Evolutionary conservation across 306 rosid genomes (phyloP), one percentile per base, ranked within the genome.

Genomic region (Vigna mungo): DNA sequence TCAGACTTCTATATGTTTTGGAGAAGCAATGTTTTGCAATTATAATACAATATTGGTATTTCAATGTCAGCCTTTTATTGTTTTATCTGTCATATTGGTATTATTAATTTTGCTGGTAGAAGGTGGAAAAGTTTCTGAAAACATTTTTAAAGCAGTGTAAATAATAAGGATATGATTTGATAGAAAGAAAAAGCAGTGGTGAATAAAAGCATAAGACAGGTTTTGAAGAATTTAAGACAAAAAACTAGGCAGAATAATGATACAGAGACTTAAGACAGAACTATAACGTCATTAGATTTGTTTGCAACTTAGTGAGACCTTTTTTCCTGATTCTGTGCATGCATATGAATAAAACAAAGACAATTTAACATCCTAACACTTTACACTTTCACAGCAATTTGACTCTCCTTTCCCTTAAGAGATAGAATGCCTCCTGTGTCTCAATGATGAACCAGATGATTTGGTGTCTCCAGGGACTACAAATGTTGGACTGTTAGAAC

Each of bases 401-500:
- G 27, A 78, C 51, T 48, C 61, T 51, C 54, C 75, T 74, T 21
- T 52, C 70, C 62, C 83, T 25, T 87, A 96, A 23, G 98, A 96
- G 61, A 96, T 80, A 18, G 99, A 96, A 87, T 96, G 89, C 90
- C 99, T 91, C 85, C 93, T 62, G 81, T 87, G 92, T 81, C 99
- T 92, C 69, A 96, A 75, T 14, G 91, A 87, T 59, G 96, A 88
- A 65, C 90, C 86, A 13, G 90, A 86, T 73, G 94, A 91, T 80
- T 96, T 96, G 60, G 85, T 78, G 51, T 92, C 91, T 30, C 92
- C 93, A 20, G 88, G 91, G 73, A 72, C 91, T 37, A 88, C n/a
- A 51, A 97, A 95, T 55, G 91, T 89, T 21, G 96, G 99, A 75
- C 98, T 92, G 78, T 92, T 93, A 55, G 99, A 96, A 80, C 98